These are phyloP conservation scores for Solanum peruvianum DNA, from an alignment of 257 asterid genomes.

Conservation along the genomic window DNA sequence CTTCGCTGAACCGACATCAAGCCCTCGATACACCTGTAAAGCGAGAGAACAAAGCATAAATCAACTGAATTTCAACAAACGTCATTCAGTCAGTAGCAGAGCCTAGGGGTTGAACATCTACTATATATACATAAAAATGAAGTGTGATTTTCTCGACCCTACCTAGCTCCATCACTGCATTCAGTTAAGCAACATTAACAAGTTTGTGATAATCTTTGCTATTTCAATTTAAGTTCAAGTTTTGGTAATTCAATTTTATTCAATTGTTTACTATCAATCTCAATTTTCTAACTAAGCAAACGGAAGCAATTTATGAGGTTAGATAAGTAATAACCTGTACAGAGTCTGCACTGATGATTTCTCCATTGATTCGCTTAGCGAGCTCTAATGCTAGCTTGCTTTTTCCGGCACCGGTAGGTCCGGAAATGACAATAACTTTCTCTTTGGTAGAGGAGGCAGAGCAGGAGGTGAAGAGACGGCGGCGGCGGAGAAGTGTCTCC, in stretches of 20 bases:
- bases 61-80: neutral
- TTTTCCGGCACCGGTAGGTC: conserved; percentile 97
- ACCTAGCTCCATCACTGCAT: neutral
- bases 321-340: conserved; percentile 49
- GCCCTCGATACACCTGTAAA: conserved; percentile 75
- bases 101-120: neutral
- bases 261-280: neutral
- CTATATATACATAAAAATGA: neutral
- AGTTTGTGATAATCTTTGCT: neutral
- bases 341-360: conserved; percentile 91
- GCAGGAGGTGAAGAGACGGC: conserved; percentile 23
- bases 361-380: conserved; percentile 83
- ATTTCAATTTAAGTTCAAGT: neutral
- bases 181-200: neutral
- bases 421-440: conserved; percentile 81
- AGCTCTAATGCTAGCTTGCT: conserved; percentile 82
- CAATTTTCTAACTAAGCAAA: neutral
- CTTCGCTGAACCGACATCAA: conserved; percentile 91
- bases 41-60: neutral
- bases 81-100: neutral
- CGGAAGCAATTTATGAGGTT: neutral
- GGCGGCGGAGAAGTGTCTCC: conserved; percentile 23
- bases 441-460: conserved; percentile 22
- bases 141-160: neutral
- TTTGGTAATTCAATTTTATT: neutral